phyloP scores from a whole-genome alignment of 2,329 filamentous ascomycete genomes.

The Diaporthe sp. region DNA sequence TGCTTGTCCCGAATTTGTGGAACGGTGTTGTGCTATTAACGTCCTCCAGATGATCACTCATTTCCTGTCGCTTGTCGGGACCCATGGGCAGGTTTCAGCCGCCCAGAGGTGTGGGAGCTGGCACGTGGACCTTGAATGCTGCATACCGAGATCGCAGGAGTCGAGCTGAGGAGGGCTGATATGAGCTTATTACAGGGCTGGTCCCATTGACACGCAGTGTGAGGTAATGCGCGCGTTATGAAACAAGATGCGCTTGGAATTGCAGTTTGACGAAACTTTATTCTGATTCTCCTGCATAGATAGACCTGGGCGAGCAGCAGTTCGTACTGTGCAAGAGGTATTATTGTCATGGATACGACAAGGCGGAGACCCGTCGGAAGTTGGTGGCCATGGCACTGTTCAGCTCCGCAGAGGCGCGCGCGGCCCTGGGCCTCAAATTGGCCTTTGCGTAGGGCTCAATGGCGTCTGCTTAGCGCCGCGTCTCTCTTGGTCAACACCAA shows the following conservation, averaged over 20 bases:
- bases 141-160: constrained; percentile 35
- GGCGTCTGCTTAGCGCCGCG: constrained; percentile 33
- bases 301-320: constrained; percentile 24
- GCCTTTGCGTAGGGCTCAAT: constrained; percentile 30
- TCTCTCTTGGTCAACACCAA: constrained; percentile 20
- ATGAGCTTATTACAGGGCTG: constrained; percentile 27
- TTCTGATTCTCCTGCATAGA: constrained; percentile 32
- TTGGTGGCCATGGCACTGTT: constrained; percentile 13
- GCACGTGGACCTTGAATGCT: constrained; percentile 26
- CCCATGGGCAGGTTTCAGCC: constrained; percentile 25
- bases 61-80: constrained; percentile 27
- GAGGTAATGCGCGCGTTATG: constrained; percentile 38
- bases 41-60: constrained; percentile 17
- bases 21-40: constrained; percentile 26
- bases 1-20: constrained; percentile 32
- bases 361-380: constrained; percentile 32
- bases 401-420: constrained; percentile 31
- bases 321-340: constrained; percentile 19
- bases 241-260: constrained; percentile 39
- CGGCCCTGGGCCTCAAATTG: constrained; percentile 23
- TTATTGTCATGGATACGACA: constrained; percentile 31
- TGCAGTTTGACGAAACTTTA: constrained; percentile 31
- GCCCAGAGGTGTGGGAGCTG: constrained; percentile 23
- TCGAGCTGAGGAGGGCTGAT: constrained; percentile 31
- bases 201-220: constrained; percentile 36